These are phyloP conservation scores for Lyophyllum decastes DNA, from an alignment of 768 basidiomycete species.

Conservation along the genomic window DNA sequence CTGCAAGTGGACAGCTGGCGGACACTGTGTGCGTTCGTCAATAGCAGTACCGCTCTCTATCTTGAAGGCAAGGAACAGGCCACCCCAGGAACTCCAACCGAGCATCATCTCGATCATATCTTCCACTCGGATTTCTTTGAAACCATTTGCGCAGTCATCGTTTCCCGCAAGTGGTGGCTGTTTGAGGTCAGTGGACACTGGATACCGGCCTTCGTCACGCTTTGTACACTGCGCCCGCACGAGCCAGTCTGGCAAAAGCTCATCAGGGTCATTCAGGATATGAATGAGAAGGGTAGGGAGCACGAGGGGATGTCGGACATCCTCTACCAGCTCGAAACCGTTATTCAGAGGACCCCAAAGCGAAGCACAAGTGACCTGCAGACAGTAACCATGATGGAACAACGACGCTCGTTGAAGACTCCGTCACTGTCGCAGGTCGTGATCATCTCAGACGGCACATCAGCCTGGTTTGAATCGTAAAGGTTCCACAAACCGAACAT, in stretches of 20 bases:
- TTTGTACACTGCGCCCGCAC: constrained; percentile 33
- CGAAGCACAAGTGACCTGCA: not conserved
- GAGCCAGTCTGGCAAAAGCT: constrained; percentile 33
- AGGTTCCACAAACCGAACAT: not conserved
- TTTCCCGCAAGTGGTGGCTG: constrained; percentile 37
- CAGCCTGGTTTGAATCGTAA: not conserved
- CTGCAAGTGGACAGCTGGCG: constrained; percentile 42
- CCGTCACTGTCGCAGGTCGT: not conserved
- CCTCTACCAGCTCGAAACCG: constrained; percentile 20
- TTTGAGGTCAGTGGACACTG: constrained; percentile 37
- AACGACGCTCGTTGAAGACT: constrained; percentile 6
- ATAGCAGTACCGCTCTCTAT: constrained; percentile 23
- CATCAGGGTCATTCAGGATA: constrained; percentile 26
- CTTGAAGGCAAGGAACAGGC: constrained; percentile 3
- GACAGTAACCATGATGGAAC: constrained; percentile 14
- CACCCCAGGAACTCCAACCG: constrained; percentile 5
- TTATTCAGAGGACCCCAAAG: constrained; percentile 5
- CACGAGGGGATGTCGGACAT: constrained; percentile 26
- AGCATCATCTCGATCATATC: constrained; percentile 26
- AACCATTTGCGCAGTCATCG: constrained; percentile 30
- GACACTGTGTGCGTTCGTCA: constrained; percentile 36
- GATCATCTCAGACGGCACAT: not conserved
- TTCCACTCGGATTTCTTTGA: constrained; percentile 41
- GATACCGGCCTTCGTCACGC: constrained; percentile 34
- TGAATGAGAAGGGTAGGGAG: constrained; percentile 16